Conservation (phyloP, 1,139 yeast genomes). For the Yamadazyma trypodendri region DNA sequence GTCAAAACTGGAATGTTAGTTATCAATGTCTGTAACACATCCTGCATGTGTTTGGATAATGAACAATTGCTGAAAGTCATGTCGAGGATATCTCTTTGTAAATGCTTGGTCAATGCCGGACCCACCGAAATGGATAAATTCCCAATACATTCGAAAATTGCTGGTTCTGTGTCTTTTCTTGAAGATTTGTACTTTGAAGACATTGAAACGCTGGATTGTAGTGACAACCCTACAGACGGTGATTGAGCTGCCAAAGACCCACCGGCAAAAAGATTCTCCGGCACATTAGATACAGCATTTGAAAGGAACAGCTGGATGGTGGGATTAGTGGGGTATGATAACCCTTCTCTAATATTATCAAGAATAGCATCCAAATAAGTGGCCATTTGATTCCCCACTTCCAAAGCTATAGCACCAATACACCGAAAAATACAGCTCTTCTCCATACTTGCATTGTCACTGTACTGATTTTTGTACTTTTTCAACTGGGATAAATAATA, state of each 20-base stretch:
- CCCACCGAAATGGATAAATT: constrained; percentile 88
- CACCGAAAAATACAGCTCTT: constrained; percentile 76
- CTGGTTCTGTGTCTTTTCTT: constrained; percentile 77
- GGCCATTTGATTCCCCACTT: constrained; percentile 84
- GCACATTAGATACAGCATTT: constrained; percentile 36
- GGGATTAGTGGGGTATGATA: constrained; percentile 47
- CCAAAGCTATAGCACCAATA: constrained; percentile 80
- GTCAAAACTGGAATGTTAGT: constrained; percentile 79
- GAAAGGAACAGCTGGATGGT: constrained; percentile 45
- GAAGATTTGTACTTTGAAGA: constrained; percentile 58
- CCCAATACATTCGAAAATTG: constrained; percentile 86
- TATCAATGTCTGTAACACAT: constrained; percentile 66
- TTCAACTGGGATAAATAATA: constrained; percentile 79
- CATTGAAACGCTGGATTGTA: constrained; percentile 29
- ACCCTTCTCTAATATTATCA: constrained; percentile 80
- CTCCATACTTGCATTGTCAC: constrained; percentile 50
- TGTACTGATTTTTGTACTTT: constrained; percentile 53
- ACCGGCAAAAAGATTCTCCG: constrained; percentile 16
- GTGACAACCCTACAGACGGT: constrained; percentile 18
- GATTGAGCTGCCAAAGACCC: constrained; percentile 10
- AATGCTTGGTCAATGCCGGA: constrained; percentile 88
- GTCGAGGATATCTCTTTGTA: constrained; percentile 79
- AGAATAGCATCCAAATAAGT: constrained; percentile 85
- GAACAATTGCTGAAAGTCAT: constrained; percentile 78
- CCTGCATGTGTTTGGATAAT: constrained; percentile 74